Evolutionary conservation across 345 rosid species (phyloP).

Genomic region (Dipteronia sinensis): DNA sequence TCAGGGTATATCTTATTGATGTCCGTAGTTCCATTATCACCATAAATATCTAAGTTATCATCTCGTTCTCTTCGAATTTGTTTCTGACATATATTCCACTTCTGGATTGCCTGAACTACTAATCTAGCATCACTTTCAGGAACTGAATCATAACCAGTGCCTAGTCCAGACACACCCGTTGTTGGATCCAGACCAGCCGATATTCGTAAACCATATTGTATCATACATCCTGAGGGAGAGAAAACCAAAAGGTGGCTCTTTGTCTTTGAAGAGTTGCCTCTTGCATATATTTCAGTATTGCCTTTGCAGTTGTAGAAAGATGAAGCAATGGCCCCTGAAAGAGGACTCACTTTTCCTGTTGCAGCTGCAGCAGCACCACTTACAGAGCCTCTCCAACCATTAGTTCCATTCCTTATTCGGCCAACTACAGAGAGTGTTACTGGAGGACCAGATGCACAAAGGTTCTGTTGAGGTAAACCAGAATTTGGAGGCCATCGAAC

Average conservation of each 20-base stretch:
- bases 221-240: slow-evolving; percentile 80
- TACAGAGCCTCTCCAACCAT: slow-evolving; percentile 80
- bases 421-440: slow-evolving; percentile 71
- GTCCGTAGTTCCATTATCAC: slow-evolving; percentile 67
- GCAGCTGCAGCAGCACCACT: slow-evolving; percentile 90
- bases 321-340: slow-evolving; percentile 75
- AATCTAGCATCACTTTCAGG: slow-evolving; percentile 67
- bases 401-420: slow-evolving; percentile 77
- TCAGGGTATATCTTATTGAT: slow-evolving; percentile 77
- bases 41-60: slow-evolving; percentile 79
- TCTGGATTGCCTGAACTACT: slow-evolving; percentile 70
- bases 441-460: slow-evolving; percentile 54
- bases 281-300: slow-evolving; percentile 32
- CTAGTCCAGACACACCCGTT: slow-evolving; percentile 33
- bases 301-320: slow-evolving; percentile 68
- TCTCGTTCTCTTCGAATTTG: slow-evolving; percentile 70
- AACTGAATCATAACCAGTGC: slow-evolving; percentile 46
- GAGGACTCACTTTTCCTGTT: slow-evolving; percentile 66
- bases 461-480: slow-evolving; percentile 38
- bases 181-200: slow-evolving; percentile 42
- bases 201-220: slow-evolving; percentile 61
- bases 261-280: slow-evolving; percentile 36
- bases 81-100: slow-evolving; percentile 85
- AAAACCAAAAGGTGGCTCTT: slow-evolving; percentile 77
- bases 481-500: slow-evolving; percentile 42